Evolutionary conservation across 257 asterid genomes (phyloP).

Genomic region (Datura wrightii): DNA sequence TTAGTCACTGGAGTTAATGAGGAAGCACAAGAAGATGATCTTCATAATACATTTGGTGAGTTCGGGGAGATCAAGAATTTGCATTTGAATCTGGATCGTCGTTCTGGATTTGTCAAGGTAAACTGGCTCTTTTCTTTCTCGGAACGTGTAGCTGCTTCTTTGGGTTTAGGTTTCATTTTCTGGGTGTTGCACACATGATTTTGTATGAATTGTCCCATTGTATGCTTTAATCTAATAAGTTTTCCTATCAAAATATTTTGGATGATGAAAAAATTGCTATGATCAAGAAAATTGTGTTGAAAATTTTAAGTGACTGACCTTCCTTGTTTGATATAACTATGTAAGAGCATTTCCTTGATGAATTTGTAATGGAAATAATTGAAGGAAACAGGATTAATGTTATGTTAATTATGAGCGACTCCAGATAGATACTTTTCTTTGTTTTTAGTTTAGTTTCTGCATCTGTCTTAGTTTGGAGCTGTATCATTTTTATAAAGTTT

Average conservation of each 20-base stretch:
- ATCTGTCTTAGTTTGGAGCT: neutral
- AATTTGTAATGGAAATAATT: neutral
- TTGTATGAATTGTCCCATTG: neutral
- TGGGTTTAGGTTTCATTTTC: neutral
- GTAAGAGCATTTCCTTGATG: neutral
- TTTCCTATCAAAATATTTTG: neutral
- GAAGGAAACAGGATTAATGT: neutral
- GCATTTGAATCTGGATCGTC: slow-evolving; percentile 96
- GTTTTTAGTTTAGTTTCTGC: neutral
- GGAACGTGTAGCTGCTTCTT: slow-evolving; percentile 11
- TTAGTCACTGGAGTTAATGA: slow-evolving; percentile 95
- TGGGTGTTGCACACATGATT: neutral
- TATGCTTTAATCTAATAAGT: neutral
- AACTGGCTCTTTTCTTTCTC: neutral
- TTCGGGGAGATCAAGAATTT: slow-evolving; percentile 89
- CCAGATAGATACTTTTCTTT: neutral
- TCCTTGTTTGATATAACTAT: neutral
- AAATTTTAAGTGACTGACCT: neutral
- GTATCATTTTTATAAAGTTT: neutral
- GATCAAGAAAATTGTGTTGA: neutral
- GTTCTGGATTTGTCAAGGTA: slow-evolving; percentile 99
- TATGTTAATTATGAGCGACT: neutral
- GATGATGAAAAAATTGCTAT: neutral
- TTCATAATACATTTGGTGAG: slow-evolving; percentile 80
- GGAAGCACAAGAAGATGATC: slow-evolving; percentile 96